Evolutionary conservation across 768 basidiomycete genomes (phyloP).

Genomic region (Hemileccinum impolitum): DNA sequence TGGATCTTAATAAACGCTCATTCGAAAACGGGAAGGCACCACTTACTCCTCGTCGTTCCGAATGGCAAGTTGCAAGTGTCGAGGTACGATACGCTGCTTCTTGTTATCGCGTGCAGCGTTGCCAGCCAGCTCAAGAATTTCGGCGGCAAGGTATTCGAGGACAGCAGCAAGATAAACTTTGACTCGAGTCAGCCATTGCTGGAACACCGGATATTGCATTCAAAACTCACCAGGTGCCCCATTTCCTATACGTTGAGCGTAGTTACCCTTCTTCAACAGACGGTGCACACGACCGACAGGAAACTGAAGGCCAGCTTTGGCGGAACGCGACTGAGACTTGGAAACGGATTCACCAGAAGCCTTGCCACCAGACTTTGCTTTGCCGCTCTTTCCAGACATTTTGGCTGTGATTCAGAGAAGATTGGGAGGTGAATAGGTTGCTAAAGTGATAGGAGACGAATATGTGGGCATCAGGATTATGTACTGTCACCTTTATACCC

Average conservation of each 20-base stretch:
- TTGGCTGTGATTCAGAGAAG: slow-evolving; percentile 15
- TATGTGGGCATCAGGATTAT: slow-evolving; percentile 7
- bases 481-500: slow-evolving; percentile 29
- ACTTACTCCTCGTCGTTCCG: slow-evolving; percentile 55
- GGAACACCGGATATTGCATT: too few species aligned
- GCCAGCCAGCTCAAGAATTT: slow-evolving; percentile 62
- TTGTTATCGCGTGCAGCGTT: slow-evolving; percentile 54
- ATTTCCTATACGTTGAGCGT: slow-evolving; percentile 53
- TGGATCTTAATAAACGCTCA: background rate
- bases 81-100: slow-evolving; percentile 61
- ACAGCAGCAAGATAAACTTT: slow-evolving; percentile 60
- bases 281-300: slow-evolving; percentile 64
- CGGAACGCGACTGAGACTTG: slow-evolving; percentile 38
- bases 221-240: slow-evolving; percentile 43
- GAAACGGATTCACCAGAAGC: slow-evolving; percentile 35
- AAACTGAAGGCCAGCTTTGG: slow-evolving; percentile 42
- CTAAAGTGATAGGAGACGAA: background rate
- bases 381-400: slow-evolving; percentile 45
- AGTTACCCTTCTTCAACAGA: slow-evolving; percentile 58
- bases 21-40: background rate
- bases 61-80: slow-evolving; percentile 64
- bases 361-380: slow-evolving; percentile 69
- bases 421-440: background rate
- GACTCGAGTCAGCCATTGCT: background rate
- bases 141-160: slow-evolving; percentile 59